These are phyloP conservation scores for Coix lacrymajobi DNA, from an alignment of 176 grass and related monocot genomes.

Conservation along the genomic window DNA sequence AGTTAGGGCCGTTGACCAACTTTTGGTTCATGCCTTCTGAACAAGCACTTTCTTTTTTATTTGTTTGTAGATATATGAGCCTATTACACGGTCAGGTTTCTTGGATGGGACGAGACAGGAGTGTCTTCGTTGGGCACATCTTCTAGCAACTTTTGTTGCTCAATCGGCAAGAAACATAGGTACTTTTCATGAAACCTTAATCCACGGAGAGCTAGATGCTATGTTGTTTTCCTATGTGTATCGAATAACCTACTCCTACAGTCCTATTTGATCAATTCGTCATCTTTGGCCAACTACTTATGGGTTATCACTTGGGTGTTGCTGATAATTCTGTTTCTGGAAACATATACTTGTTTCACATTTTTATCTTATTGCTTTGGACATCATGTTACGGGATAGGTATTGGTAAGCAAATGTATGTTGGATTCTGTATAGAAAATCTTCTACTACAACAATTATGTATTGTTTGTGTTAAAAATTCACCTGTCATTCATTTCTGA, in stretches of 20 bases:
- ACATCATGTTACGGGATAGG: background rate
- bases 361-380: background rate
- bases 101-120: conserved; percentile 29
- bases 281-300: background rate
- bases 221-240: background rate
- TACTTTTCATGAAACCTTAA: conserved; percentile 9
- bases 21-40: background rate
- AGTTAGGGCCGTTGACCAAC: background rate
- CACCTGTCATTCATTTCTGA: background rate
- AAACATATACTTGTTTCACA: background rate
- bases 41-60: background rate
- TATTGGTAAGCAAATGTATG: background rate
- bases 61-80: conserved; percentile 28
- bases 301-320: background rate
- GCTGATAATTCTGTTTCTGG: background rate
- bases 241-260: background rate
- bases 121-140: conserved; percentile 33
- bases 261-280: background rate
- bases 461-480: background rate
- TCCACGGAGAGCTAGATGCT: background rate
- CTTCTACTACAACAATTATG: background rate
- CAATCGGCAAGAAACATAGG: conserved; percentile 33
- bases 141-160: conserved; percentile 33
- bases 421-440: background rate
- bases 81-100: background rate